phyloP scores from a whole-genome alignment of 108 stramenopile genomes.

The Pseudonitzschia pungens region DNA sequence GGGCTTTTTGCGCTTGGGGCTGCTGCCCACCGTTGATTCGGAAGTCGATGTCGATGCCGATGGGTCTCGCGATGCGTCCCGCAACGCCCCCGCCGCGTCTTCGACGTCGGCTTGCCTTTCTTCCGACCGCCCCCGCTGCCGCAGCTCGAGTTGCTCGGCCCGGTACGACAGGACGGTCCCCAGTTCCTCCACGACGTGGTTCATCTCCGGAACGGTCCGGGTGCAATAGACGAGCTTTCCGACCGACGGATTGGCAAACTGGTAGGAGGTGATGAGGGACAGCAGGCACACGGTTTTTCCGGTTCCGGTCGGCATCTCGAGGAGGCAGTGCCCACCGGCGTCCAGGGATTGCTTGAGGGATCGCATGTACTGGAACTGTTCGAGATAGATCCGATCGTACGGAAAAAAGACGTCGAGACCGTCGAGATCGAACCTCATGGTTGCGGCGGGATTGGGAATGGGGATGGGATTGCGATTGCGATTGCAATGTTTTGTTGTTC shows the following conservation, averaged over 20 bases:
- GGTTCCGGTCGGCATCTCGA: conserved; percentile 98
- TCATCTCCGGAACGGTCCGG: conserved; percentile 99
- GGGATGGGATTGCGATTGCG: background rate
- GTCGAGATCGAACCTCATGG: conserved; percentile 92
- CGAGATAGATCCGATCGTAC: conserved; percentile 94
- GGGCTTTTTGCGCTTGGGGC: conserved; percentile 36
- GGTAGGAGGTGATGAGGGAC: conserved; percentile 96
- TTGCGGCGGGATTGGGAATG: too few relatives aligned
- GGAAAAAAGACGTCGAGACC: conserved; percentile 99
- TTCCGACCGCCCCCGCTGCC: too few relatives aligned
- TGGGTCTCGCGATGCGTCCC: too few relatives aligned
- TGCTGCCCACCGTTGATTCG: too few relatives aligned
- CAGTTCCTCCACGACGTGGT: conserved; percentile 96
- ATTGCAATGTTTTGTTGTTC: background rate
- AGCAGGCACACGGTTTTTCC: conserved; percentile 88
- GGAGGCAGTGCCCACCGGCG: conserved; percentile 93
- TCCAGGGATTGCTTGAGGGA: conserved; percentile 96
- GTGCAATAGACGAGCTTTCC: conserved; percentile 99
- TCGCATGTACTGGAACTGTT: conserved; percentile 99
- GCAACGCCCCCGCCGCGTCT: too few relatives aligned
- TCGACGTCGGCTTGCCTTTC: too few relatives aligned
- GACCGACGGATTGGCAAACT: conserved; percentile 84
- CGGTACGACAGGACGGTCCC: conserved; percentile 91
- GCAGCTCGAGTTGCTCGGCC: conserved; percentile 60
- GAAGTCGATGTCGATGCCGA: too few relatives aligned